Conservation (phyloP, 2,329 filamentous ascomycete species). For the Botrytis elliptica region DNA sequence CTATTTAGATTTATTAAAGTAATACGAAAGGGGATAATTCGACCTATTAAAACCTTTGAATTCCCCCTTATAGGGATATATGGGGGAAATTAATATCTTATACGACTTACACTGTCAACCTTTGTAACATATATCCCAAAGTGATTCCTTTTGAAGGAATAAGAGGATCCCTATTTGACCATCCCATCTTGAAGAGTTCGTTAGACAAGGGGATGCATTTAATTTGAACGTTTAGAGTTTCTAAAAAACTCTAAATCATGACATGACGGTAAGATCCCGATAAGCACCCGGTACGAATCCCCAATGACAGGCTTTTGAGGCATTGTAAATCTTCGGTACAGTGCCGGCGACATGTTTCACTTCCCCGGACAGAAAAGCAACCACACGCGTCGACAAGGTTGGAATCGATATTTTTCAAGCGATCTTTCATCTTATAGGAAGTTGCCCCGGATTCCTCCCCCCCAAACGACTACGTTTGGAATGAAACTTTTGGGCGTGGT, state of each 20-base stretch:
- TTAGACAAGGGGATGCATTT: neutral
- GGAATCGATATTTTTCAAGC: neutral
- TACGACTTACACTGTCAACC: too few relatives aligned
- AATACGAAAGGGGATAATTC: too few relatives aligned
- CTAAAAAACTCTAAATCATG: neutral
- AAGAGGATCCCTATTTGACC: neutral
- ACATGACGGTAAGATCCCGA: neutral
- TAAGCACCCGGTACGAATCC: neutral
- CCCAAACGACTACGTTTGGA: neutral
- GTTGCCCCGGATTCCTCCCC: neutral
- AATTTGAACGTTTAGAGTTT: neutral
- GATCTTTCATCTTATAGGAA: neutral
- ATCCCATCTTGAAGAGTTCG: neutral
- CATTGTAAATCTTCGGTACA: neutral
- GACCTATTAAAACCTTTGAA: too few relatives aligned
- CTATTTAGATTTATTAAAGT: too few relatives aligned
- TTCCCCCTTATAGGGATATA: too few relatives aligned
- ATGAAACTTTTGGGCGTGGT: neutral
- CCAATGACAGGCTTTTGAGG: neutral
- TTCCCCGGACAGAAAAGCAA: neutral
- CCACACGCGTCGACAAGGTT: conserved; percentile 7
- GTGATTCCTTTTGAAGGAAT: neutral
- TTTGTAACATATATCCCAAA: neutral
- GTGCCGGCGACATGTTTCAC: conserved; percentile 8
- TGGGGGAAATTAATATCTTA: too few relatives aligned